Evolutionary conservation across 2,329 filamentous ascomycete genomes (phyloP).

Genomic region (Harringtonia aguacate): DNA sequence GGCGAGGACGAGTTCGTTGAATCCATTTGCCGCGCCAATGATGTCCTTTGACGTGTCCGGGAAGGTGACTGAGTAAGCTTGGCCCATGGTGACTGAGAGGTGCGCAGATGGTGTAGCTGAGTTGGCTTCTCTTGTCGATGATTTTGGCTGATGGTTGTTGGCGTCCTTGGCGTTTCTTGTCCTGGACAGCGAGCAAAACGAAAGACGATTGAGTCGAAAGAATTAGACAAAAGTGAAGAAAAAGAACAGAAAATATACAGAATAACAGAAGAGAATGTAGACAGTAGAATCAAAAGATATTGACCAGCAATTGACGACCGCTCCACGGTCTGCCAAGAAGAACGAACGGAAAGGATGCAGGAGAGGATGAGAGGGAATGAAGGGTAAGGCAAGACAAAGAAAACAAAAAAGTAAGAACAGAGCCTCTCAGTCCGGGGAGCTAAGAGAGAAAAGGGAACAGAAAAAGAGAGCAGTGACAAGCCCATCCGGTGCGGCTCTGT

Average conservation of each 20-base stretch:
- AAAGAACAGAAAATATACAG: not conserved
- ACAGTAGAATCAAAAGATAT: slow-evolving; percentile 5
- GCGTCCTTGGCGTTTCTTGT: not conserved
- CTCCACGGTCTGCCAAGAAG: slow-evolving; percentile 9
- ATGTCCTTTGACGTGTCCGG: slow-evolving; percentile 12
- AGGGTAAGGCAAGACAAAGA: not conserved
- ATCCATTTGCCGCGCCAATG: slow-evolving; percentile 11
- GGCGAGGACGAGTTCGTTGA: slow-evolving; percentile 11
- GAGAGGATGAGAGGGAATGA: no score
- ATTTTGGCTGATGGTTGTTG: no score
- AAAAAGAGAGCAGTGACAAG: not conserved
- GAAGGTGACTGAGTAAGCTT: slow-evolving; percentile 7
- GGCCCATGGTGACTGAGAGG: slow-evolving; percentile 7
- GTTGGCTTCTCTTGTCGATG: not conserved
- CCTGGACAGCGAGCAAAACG: not conserved
- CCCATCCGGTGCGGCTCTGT: not conserved
- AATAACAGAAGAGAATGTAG: not conserved
- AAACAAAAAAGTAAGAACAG: not conserved
- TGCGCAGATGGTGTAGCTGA: not conserved
- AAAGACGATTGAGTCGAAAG: not conserved
- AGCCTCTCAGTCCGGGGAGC: not conserved
- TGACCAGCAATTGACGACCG: slow-evolving; percentile 13
- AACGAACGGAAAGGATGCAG: slow-evolving; percentile 1
- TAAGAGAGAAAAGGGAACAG: not conserved
- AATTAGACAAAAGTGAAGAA: not conserved